Conservation (phyloP, 1,139 yeast species). For the Tardiomyces digboiensis region DNA sequence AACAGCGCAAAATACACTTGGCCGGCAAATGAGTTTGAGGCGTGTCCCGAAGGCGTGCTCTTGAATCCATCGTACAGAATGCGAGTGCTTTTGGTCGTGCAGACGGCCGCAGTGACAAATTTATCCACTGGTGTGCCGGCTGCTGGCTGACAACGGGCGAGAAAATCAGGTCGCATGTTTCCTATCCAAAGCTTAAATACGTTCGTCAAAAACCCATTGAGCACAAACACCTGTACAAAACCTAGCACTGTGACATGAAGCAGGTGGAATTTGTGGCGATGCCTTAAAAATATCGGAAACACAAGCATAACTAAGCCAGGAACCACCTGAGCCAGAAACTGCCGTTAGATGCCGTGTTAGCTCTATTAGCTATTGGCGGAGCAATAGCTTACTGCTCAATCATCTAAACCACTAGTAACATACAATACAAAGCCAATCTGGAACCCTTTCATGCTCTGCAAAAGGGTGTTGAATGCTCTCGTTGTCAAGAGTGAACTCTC, state of each 20-base stretch:
- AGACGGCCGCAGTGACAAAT: slow-evolving; percentile 43
- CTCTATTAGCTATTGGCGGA: too few species aligned
- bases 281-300: slow-evolving; percentile 15
- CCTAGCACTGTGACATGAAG: slow-evolving; percentile 36
- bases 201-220: slow-evolving; percentile 42
- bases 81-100: slow-evolving; percentile 32
- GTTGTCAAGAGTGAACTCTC: slow-evolving; percentile 16
- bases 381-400: too few species aligned
- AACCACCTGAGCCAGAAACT: slow-evolving; percentile 7
- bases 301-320: slow-evolving; percentile 23
- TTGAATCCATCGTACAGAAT: slow-evolving; percentile 58
- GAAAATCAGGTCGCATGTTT: slow-evolving; percentile 74
- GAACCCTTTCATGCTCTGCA: slow-evolving; percentile 41
- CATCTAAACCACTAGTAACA: background rate
- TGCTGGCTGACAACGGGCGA: slow-evolving; percentile 58
- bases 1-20: slow-evolving; percentile 54
- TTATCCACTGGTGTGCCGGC: slow-evolving; percentile 26
- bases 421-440: slow-evolving; percentile 16
- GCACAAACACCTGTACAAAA: slow-evolving; percentile 31
- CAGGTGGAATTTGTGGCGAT: slow-evolving; percentile 17
- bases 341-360: too few species aligned
- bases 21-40: slow-evolving; percentile 60
- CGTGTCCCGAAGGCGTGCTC: slow-evolving; percentile 78
- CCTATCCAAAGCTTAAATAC: slow-evolving; percentile 65
- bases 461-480: slow-evolving; percentile 42